phyloP scores from a whole-genome alignment of 305 asterid species.

The Striga hermonthica region DNA sequence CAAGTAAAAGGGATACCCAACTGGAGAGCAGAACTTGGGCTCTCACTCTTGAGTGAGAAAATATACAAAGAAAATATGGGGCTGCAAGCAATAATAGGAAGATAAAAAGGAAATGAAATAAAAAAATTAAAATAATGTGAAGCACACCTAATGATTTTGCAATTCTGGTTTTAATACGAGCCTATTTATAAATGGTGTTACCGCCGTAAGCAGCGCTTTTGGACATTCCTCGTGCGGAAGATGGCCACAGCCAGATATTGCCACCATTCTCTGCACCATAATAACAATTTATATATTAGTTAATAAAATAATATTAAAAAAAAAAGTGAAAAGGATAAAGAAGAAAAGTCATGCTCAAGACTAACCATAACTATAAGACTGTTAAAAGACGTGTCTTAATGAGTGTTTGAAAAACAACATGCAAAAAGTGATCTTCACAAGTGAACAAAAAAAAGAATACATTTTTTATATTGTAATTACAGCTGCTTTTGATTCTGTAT shows the following conservation, averaged over 20 bases:
- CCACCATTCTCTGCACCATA: slow-evolving; percentile 69
- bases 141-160: slow-evolving; percentile 34
- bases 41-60: slow-evolving; percentile 44
- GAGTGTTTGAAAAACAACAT: too few relatives aligned
- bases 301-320: too few relatives aligned
- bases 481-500: too few relatives aligned
- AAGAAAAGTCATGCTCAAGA: too few relatives aligned
- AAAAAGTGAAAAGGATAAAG: too few relatives aligned
- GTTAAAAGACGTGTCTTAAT: too few relatives aligned
- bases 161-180: slow-evolving; percentile 48
- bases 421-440: too few relatives aligned
- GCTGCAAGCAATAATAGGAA: not conserved
- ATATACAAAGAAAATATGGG: slow-evolving; percentile 31
- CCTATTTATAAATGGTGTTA: slow-evolving; percentile 71
- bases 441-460: too few relatives aligned
- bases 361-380: too few relatives aligned
- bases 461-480: too few relatives aligned
- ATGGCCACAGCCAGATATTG: slow-evolving; percentile 92
- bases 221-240: slow-evolving; percentile 98
- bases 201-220: slow-evolving; percentile 79
- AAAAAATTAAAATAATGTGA: slow-evolving; percentile 31
- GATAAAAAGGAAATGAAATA: slow-evolving; percentile 3
- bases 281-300: not conserved
- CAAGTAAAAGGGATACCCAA: slow-evolving; percentile 27
- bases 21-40: slow-evolving; percentile 51